Evolutionary conservation across 257 asterid species (phyloP).

Genomic region (Nicotiana sylvestris): DNA sequence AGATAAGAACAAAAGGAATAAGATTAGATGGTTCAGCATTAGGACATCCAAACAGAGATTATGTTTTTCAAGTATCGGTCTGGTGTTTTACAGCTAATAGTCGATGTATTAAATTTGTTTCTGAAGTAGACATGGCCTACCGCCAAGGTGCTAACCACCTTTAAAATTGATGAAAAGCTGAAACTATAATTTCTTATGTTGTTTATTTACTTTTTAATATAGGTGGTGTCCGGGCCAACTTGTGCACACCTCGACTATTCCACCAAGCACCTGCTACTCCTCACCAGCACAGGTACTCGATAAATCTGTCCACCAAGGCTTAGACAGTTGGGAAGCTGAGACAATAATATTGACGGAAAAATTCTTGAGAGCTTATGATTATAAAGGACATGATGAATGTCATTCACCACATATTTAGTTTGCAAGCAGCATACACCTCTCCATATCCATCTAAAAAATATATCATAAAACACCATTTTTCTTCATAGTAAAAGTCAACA

Average conservation of each 20-base stretch:
- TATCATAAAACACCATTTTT: neutral
- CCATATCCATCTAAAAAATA: neutral
- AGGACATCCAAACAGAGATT: neutral
- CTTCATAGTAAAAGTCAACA: neutral
- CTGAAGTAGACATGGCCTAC: neutral
- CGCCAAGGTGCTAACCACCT: neutral
- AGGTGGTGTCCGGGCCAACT: neutral
- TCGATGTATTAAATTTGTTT: neutral
- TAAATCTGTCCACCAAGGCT: neutral
- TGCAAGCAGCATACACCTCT: neutral
- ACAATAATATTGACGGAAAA: neutral
- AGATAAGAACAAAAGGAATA: neutral
- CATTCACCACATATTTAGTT: neutral
- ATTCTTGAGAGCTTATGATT: neutral
- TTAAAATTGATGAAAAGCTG: neutral
- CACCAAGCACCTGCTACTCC: neutral
- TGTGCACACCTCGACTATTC: neutral
- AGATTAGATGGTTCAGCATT: constrained; percentile 1
- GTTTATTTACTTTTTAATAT: neutral
- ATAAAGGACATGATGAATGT: neutral
- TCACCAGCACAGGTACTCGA: neutral
- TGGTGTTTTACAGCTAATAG: neutral
- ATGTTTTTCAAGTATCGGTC: neutral
- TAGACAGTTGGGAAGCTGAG: neutral
- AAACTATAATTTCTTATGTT: neutral